These are phyloP conservation scores for Aspergillus arachidicola DNA, from an alignment of 2,329 filamentous ascomycete genomes.

Conservation along the genomic window DNA sequence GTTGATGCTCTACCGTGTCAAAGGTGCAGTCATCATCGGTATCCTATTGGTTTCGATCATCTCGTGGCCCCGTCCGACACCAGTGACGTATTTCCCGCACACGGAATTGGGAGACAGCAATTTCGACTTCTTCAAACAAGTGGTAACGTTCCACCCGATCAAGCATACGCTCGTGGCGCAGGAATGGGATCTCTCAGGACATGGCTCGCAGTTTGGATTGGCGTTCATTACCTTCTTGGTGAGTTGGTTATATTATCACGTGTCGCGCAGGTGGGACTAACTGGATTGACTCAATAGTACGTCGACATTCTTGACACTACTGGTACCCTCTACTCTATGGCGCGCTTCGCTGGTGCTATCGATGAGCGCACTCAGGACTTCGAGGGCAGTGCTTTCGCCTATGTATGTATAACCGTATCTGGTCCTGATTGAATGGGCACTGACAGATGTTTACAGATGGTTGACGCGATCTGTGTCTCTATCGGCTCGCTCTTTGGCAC, in stretches of 20 bases:
- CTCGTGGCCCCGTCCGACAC: constrained; percentile 78
- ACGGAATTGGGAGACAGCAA: constrained; percentile 66
- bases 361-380: constrained; percentile 85
- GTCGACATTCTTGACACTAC: constrained; percentile 88
- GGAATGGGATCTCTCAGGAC: constrained; percentile 69
- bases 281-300: constrained; percentile 50
- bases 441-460: constrained; percentile 49
- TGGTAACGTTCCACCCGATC: constrained; percentile 83
- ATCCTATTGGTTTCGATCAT: constrained; percentile 84
- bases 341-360: constrained; percentile 76
- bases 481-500: constrained; percentile 77
- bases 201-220: constrained; percentile 76
- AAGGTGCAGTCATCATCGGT: constrained; percentile 81
- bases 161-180: constrained; percentile 68
- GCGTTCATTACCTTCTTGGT: constrained; percentile 81
- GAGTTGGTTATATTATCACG: background rate
- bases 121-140: constrained; percentile 87
- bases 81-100: constrained; percentile 80
- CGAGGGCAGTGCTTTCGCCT: constrained; percentile 80
- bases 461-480: constrained; percentile 78
- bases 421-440: constrained; percentile 40
- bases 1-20: constrained; percentile 82
- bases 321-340: constrained; percentile 87
- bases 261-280: background rate
- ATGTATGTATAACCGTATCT: constrained; percentile 50